Evolutionary conservation across 208 protist species (phyloP), one percentile per base, ranked within the genome.

Genomic region (Trypanosoma theileri): DNA sequence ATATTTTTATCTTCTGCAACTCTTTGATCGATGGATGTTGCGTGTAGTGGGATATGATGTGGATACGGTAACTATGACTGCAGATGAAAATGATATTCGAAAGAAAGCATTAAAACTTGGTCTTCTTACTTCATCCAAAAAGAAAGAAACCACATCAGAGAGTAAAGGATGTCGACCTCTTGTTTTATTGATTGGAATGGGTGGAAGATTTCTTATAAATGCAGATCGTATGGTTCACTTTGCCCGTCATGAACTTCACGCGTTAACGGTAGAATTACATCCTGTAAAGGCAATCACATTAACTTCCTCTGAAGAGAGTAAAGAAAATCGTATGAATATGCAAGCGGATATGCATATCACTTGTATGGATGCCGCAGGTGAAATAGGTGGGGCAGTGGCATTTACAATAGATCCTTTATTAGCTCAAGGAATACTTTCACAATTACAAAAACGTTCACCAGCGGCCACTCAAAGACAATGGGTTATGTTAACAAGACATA

Each of bases 11-110:
- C 28, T 70, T 24, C 41, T 74, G 21, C 60, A 74, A 17, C 19
- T 70, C 10, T 70, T 74, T 44, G 57, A 69, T 21, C 44, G 9
- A 7, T 64, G 45, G 42, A 31, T 54, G 17, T 35, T 74, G 24
- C 66, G 53, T 56, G 68, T 79, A 3, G 22, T 79, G 9, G 74
- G 67, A 1, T 79, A 75, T 54, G 74, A 79, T 57, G 46, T 79
- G 13, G 61, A 79, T 35, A 69, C 64, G 56, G 63, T 74, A 31
- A 56, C 41, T 1, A 79, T 73, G 74, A 28, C 46, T 11, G 60
- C 66, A 19, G 68, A 79, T 53, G 67, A 64, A 35, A 17, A 52
- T 3, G 66, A 67, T 61, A n/a, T 78, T 17, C 28, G 24, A 12
- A 26, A 21, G 28, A 67, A 67, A 19, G 42, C 44, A 4, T 24